Evolutionary conservation across 805 yeast genomes (phyloP).

Genomic region (Candida piceae): DNA sequence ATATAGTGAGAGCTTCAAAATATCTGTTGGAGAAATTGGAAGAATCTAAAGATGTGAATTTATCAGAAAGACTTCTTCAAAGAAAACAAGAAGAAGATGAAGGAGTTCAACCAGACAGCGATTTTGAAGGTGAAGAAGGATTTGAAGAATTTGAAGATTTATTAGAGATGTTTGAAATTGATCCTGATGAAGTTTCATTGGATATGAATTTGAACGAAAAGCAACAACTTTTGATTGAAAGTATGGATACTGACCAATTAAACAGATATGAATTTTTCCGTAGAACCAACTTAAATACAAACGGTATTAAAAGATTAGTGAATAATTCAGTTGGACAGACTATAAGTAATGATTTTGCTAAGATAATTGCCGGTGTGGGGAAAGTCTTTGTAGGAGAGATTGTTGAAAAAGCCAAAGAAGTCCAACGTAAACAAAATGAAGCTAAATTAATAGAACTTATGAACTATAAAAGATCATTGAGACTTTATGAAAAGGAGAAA

Average conservation of each 20-base stretch:
- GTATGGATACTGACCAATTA: slow-evolving; percentile 78
- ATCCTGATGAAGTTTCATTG: slow-evolving; percentile 26
- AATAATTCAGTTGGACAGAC: slow-evolving; percentile 75
- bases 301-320: slow-evolving; percentile 76
- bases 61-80: slow-evolving; percentile 20
- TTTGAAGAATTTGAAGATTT: slow-evolving; percentile 28
- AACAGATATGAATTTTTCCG: slow-evolving; percentile 82
- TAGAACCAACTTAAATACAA: slow-evolving; percentile 66
- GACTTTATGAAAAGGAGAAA: slow-evolving; percentile 15
- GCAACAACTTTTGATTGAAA: slow-evolving; percentile 58
- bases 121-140: slow-evolving; percentile 23
- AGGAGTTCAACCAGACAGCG: slow-evolving; percentile 22
- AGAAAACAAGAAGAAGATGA: slow-evolving; percentile 27
- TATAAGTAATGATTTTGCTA: slow-evolving; percentile 73
- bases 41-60: slow-evolving; percentile 14
- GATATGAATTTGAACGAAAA: slow-evolving; percentile 49
- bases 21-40: slow-evolving; percentile 22
- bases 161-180: slow-evolving; percentile 26
- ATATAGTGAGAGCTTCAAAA: slow-evolving; percentile 21
- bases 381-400: slow-evolving; percentile 89
- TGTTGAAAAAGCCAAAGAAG: slow-evolving; percentile 72
- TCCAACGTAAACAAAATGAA: slow-evolving; percentile 54
- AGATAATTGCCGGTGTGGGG: slow-evolving; percentile 79
- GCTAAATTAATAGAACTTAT: slow-evolving; percentile 34
- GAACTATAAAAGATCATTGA: slow-evolving; percentile 36